A percentile compares a stretch with the other conserved stretches of the same genome.
Evolutionary conservation across 1,284 basidiomycete species (phyloP).

Genomic region (Apiotrichum akiyoshidainum): DNA sequence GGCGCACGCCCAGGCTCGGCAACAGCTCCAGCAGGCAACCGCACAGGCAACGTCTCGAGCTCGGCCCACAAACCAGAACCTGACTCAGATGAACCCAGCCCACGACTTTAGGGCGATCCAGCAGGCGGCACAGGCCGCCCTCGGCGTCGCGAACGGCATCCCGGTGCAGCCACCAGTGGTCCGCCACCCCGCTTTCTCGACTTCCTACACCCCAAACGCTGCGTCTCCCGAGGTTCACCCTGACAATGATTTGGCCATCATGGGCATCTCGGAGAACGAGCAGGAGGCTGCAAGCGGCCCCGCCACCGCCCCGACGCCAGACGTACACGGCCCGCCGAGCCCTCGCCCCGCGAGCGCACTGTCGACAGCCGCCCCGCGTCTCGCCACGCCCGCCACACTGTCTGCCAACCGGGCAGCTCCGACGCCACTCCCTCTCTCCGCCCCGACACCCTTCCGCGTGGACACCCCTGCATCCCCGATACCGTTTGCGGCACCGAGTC

Average conservation of each 20-base stretch:
- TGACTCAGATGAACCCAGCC: too few species aligned
- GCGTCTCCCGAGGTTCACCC: too few species aligned
- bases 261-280: too few species aligned
- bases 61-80: too few species aligned
- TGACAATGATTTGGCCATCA: too few species aligned
- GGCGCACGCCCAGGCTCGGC: not conserved
- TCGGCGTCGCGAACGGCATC: not conserved
- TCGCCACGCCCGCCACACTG: not conserved
- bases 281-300: too few species aligned
- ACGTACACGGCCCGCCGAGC: not conserved
- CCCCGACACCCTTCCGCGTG: not conserved
- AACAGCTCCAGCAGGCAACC: not conserved
- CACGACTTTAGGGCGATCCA: too few species aligned
- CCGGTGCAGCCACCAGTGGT: not conserved
- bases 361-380: not conserved
- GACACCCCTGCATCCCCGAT: not conserved
- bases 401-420: too few species aligned
- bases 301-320: not conserved
- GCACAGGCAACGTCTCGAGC: too few species aligned
- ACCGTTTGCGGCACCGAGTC: not conserved
- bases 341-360: not conserved
- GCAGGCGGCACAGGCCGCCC: not conserved
- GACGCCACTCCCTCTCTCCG: not conserved
- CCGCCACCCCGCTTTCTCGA: not conserved
- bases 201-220: too few species aligned